phyloP scores from a whole-genome alignment of 441 rosid genomes.

The Aleurites moluccanus region DNA sequence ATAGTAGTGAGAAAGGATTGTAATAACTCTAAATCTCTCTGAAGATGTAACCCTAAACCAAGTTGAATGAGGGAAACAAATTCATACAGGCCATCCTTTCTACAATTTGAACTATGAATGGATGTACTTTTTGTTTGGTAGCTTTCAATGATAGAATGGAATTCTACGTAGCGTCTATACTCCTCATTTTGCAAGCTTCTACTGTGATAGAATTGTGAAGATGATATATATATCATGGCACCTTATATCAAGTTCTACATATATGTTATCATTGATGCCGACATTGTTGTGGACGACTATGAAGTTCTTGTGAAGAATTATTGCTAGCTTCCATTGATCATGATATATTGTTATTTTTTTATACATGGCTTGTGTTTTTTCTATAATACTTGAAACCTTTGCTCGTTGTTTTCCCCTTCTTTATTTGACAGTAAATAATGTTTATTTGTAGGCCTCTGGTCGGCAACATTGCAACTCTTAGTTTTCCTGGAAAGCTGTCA shows the following conservation, averaged over 20 bases:
- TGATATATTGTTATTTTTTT: neutral
- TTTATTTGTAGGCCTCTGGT: slow-evolving; percentile 65
- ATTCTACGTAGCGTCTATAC: neutral
- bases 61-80: neutral
- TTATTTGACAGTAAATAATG: neutral
- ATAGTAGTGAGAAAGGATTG: neutral
- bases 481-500: slow-evolving; percentile 49
- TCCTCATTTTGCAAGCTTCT: neutral
- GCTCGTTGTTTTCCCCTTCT: neutral
- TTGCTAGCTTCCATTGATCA: neutral
- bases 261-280: neutral
- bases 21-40: neutral
- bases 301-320: neutral
- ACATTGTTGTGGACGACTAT: neutral
- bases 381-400: neutral
- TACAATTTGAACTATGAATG: neutral
- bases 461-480: slow-evolving; percentile 51
- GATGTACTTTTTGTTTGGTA: neutral
- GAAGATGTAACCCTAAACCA: neutral
- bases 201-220: neutral
- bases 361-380: neutral
- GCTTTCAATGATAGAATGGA: neutral
- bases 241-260: neutral
- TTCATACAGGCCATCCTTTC: no score
- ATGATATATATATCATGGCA: neutral